Evolutionary conservation across 208 protist genomes (phyloP).

Genomic region (Leptomonas seymouri): DNA sequence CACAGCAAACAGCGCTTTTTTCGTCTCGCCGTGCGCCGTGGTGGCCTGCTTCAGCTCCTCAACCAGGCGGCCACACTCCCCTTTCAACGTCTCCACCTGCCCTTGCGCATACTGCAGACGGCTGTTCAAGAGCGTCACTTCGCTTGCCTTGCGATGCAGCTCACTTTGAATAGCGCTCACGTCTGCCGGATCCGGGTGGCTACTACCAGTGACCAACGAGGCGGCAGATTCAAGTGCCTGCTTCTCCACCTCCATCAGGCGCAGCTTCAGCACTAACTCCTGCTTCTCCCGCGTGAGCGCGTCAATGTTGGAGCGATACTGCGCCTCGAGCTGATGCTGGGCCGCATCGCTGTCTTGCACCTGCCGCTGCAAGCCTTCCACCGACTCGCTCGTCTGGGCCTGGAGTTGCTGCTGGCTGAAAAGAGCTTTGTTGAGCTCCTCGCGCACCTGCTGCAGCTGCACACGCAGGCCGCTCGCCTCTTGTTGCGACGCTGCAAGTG

Average conservation of each 20-base stretch:
- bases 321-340: conserved; percentile 41
- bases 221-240: conserved; percentile 29
- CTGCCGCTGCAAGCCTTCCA: conserved; percentile 17
- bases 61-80: conserved; percentile 69
- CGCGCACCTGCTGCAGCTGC: conserved; percentile 41
- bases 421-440: conserved; percentile 36
- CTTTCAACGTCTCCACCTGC: conserved; percentile 72
- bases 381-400: neutral
- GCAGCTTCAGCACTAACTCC: conserved; percentile 45
- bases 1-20: conserved; percentile 58
- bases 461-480: conserved; percentile 35
- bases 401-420: conserved; percentile 25
- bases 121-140: conserved; percentile 64
- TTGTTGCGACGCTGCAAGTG: conserved; percentile 8
- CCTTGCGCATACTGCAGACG: conserved; percentile 65
- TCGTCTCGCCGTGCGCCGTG: conserved; percentile 44
- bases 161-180: conserved; percentile 61
- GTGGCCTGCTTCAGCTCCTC: conserved; percentile 63
- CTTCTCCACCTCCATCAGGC: conserved; percentile 40
- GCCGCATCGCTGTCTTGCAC: conserved; percentile 9
- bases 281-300: conserved; percentile 56
- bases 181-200: conserved; percentile 33
- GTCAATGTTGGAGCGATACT: conserved; percentile 43
- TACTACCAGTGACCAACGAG: conserved; percentile 8
- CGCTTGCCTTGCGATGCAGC: conserved; percentile 48